Percentiles rank a stretch among this genome's conserved stretches.
phyloP scores from a whole-genome alignment of 2,329 filamentous ascomycete species.

The Microascus cirrosus region DNA sequence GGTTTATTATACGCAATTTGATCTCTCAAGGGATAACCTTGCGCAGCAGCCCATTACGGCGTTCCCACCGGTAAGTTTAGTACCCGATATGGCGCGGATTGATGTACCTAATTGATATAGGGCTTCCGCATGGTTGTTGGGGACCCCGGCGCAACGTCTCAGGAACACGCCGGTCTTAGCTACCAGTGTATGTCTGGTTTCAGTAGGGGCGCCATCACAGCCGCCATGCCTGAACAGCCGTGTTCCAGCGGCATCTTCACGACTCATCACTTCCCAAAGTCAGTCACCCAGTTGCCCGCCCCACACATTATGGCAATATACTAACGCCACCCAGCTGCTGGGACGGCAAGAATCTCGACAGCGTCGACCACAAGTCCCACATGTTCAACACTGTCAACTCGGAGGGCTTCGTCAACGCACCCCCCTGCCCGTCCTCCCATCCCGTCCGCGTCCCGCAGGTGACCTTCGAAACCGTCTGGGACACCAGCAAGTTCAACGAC shows the following conservation, averaged over 20 bases:
- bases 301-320: slow-evolving; percentile 27
- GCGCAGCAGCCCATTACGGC: slow-evolving; percentile 23
- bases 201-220: slow-evolving; percentile 26
- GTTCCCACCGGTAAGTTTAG: slow-evolving; percentile 31
- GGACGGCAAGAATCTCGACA: slow-evolving; percentile 47
- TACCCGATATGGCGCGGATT: neutral
- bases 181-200: slow-evolving; percentile 28
- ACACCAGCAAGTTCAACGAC: slow-evolving; percentile 24
- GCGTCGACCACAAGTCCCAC: slow-evolving; percentile 42
- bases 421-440: slow-evolving; percentile 21
- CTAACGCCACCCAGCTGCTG: slow-evolving; percentile 31
- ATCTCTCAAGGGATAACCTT: slow-evolving; percentile 12
- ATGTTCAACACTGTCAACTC: slow-evolving; percentile 20
- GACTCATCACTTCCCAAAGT: slow-evolving; percentile 37
- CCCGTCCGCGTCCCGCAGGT: slow-evolving; percentile 27
- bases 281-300: slow-evolving; percentile 13
- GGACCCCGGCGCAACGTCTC: slow-evolving; percentile 21
- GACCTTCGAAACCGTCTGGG: slow-evolving; percentile 28
- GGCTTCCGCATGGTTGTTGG: slow-evolving; percentile 38
- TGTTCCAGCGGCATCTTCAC: slow-evolving; percentile 41
- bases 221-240: slow-evolving; percentile 31
- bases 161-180: slow-evolving; percentile 25
- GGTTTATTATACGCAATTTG: slow-evolving; percentile 30
- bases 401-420: slow-evolving; percentile 14
- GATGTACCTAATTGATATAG: slow-evolving; percentile 6